phyloP scores from a whole-genome alignment of 306 rosid species.

The Hippophae gyantsensis region DNA sequence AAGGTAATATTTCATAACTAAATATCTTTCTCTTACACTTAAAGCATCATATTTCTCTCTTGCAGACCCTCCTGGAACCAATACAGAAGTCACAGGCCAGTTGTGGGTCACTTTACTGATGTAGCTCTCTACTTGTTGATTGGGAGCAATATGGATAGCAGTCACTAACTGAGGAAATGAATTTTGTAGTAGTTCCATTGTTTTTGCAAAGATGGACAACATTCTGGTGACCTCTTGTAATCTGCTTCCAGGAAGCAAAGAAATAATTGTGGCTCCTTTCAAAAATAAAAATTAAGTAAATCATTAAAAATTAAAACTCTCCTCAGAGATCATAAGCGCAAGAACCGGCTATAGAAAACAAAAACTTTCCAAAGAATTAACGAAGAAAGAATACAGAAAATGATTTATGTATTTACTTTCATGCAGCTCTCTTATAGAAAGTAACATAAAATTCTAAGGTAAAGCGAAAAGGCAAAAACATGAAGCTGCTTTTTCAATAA shows the following conservation, averaged over 20 bases:
- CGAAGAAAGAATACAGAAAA: not conserved
- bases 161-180: slow-evolving; percentile 43
- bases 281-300: slow-evolving; percentile 21
- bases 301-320: not conserved
- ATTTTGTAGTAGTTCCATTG: slow-evolving; percentile 46
- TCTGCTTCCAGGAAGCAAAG: slow-evolving; percentile 98
- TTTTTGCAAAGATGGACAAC: slow-evolving; percentile 55
- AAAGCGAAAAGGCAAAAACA: not conserved
- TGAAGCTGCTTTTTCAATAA: not conserved
- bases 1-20: not conserved
- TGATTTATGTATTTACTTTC: not conserved
- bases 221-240: slow-evolving; percentile 78
- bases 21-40: slow-evolving; percentile 40
- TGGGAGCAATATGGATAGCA: slow-evolving; percentile 67
- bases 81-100: slow-evolving; percentile 65
- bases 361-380: not conserved
- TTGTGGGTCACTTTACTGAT: slow-evolving; percentile 34
- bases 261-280: slow-evolving; percentile 62
- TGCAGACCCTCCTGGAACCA: slow-evolving; percentile 61
- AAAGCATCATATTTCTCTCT: slow-evolving; percentile 70
- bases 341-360: slow-evolving; percentile 1
- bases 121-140: slow-evolving; percentile 49
- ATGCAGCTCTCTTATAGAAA: not conserved
- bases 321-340: not conserved
- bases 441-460: not conserved